These are phyloP conservation scores for Lactarius hatsudake DNA, from an alignment of 768 basidiomycete genomes.

Conservation along the genomic window DNA sequence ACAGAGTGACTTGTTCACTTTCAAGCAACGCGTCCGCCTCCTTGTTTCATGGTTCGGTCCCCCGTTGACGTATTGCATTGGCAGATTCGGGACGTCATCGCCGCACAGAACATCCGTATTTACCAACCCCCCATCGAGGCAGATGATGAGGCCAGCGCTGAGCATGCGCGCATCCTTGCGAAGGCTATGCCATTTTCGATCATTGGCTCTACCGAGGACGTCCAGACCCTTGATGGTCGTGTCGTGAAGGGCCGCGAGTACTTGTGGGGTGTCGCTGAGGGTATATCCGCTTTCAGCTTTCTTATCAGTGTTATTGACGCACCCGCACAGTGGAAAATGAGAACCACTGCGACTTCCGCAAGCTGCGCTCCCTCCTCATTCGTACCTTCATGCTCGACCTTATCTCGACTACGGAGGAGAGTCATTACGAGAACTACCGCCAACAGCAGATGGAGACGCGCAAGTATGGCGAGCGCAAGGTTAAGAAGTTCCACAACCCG, in stretches of 20 bases:
- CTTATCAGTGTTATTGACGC: conserved; percentile 1
- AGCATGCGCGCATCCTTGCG: conserved; percentile 83
- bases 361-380: conserved; percentile 91
- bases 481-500: conserved; percentile 98
- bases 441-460: conserved; percentile 99
- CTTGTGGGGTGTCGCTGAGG: conserved; percentile 99
- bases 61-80: not conserved
- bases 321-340: conserved; percentile 85
- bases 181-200: conserved; percentile 98
- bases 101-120: conserved; percentile 90
- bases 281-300: conserved; percentile 40
- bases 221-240: conserved; percentile 86
- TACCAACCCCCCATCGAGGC: conserved; percentile 91
- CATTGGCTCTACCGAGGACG: conserved; percentile 95
- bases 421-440: conserved; percentile 97
- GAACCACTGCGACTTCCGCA: conserved; percentile 99
- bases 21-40: conserved; percentile 84
- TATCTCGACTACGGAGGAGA: conserved; percentile 92
- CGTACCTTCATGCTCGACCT: conserved; percentile 98
- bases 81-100: conserved; percentile 85
- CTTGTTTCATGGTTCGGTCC: conserved; percentile 19
- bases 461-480: conserved; percentile 97
- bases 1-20: conserved; percentile 83
- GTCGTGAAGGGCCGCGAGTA: conserved; percentile 97
- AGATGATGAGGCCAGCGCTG: conserved; percentile 82